phyloP scores from a whole-genome alignment of 108 stramenopile species.

The Epithemia pelagica region DNA sequence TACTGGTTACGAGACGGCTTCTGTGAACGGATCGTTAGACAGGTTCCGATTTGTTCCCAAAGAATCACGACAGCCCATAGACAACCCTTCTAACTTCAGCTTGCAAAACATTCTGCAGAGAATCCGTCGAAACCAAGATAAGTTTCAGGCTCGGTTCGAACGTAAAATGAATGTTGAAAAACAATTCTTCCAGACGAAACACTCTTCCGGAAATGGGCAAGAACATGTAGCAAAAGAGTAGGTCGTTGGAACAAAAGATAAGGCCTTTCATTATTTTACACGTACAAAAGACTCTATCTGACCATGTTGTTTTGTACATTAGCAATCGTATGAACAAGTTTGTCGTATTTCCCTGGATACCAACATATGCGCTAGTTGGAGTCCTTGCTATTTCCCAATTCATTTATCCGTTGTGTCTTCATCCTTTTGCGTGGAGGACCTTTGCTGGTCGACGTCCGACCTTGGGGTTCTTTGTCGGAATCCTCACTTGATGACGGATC shows the following conservation, averaged over 20 bases:
- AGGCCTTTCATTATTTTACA: conserved; percentile 7
- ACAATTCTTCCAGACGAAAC: conserved; percentile 70
- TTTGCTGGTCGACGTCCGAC: conserved; percentile 10
- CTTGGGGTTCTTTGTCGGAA: conserved; percentile 20
- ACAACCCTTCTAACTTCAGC: conserved; percentile 53
- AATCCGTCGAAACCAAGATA: conserved; percentile 67
- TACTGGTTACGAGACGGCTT: conserved; percentile 28
- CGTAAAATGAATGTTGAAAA: conserved; percentile 71
- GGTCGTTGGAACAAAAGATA: not conserved
- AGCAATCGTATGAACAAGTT: no score
- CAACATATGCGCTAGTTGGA: not conserved
- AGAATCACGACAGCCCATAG: conserved; percentile 40
- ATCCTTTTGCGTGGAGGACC: conserved; percentile 48
- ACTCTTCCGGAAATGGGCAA: not conserved
- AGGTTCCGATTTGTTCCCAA: conserved; percentile 52
- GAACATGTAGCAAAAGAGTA: not conserved
- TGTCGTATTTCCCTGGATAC: no score
- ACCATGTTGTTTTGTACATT: no score
- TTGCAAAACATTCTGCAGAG: conserved; percentile 54
- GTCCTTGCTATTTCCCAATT: not conserved
- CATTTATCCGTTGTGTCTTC: conserved; percentile 14
- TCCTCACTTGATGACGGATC: conserved; percentile 40
- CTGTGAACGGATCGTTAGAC: conserved; percentile 19
- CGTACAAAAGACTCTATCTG: no score
- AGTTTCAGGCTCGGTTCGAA: conserved; percentile 69